Evolutionary conservation across 1,284 basidiomycete species (phyloP), one percentile per base, ranked within the genome.

Genomic region (Caloboletus inedulis): DNA sequence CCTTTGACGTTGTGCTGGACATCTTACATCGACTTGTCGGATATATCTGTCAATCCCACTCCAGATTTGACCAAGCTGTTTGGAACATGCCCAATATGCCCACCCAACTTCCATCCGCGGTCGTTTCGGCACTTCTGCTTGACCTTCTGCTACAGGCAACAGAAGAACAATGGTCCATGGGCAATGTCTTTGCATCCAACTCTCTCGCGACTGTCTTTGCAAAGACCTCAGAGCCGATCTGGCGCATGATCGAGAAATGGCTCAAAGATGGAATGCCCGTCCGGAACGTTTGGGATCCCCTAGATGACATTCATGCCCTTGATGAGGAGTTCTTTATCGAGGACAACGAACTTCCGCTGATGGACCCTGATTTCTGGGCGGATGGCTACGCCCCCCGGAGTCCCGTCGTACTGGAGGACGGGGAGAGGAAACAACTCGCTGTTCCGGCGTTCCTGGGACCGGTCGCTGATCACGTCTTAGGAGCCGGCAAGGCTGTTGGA

Each of bases 301-400:
- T 62, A 14, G 62, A 62, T 16, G 53, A 65, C 23, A 53, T 53
- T 21, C 61, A 33, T 45, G 40, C 74, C 21, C 69, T 84, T 2
- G 80, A 90, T 16, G 82, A 85, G 7, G 91, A 94, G 63, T 92
- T 92, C 70, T 93, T 91, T 69, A 81, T 94, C 49, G 82, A 88
- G 60, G 82, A 77, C 62, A 90, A 78, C 64, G 83, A 78, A 55
- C 74, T 83, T 57, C 79, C 72, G n/a, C 68, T 81, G 56, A 69
- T 83, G 61, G 85, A 81, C 69, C 87, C 80, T 7, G 89, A 92
- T 56, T 92, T 92, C 63, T 94, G 91, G 91, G 74, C 78, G 34
- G 82, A 86, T 33, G 88, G 86, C 0, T 92, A 86, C 66, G 72
- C 75, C 2, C 67, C 89, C 47, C 71, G 82, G 27, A 75, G 76